Percentiles rank a stretch among this genome's conserved stretches.
Conservation (phyloP, 1,284 basidiomycete species). For the Cutaneotrichosporon mucoides region DNA sequence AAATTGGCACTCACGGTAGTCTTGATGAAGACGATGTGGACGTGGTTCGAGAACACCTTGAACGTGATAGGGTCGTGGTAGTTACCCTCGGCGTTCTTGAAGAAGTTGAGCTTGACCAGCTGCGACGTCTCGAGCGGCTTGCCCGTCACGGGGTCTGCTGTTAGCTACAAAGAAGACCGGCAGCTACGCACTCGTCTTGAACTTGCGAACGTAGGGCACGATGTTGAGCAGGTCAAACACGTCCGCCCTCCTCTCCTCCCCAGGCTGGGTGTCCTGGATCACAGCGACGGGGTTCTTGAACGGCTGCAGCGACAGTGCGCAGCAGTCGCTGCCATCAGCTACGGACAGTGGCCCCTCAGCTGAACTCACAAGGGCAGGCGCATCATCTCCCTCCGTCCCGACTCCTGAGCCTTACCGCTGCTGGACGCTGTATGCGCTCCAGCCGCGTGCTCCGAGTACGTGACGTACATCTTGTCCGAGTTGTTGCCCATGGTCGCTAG, state of each 20-base stretch:
- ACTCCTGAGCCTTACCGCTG: conserved; percentile 39
- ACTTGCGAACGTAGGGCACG: conserved; percentile 76
- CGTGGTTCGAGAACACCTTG: conserved; percentile 86
- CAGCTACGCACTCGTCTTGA: conserved; percentile 58
- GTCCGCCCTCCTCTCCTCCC: conserved; percentile 46
- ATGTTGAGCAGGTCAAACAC: conserved; percentile 82
- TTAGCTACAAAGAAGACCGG: not conserved
- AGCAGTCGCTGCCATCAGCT: conserved; percentile 61
- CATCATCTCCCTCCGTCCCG: conserved; percentile 42
- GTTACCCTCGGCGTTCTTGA: conserved; percentile 63
- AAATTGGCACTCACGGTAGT: conserved; percentile 55
- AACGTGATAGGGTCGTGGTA: conserved; percentile 88
- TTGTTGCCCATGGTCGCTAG: conserved; percentile 44
- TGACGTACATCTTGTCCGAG: conserved; percentile 49
- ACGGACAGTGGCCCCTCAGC: too few species aligned
- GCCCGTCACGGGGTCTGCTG: conserved; percentile 76
- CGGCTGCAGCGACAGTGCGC: conserved; percentile 85
- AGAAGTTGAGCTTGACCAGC: conserved; percentile 84
- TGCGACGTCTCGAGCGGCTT: conserved; percentile 70
- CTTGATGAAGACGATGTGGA: conserved; percentile 82
- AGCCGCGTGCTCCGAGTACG: conserved; percentile 48
- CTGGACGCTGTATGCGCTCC: conserved; percentile 45
- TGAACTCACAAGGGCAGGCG: conserved; percentile 47
- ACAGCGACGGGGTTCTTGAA: conserved; percentile 87
- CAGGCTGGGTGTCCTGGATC: conserved; percentile 41